phyloP scores from a whole-genome alignment of 805 yeast genomes.

The Isabelozyma gotoi region DNA sequence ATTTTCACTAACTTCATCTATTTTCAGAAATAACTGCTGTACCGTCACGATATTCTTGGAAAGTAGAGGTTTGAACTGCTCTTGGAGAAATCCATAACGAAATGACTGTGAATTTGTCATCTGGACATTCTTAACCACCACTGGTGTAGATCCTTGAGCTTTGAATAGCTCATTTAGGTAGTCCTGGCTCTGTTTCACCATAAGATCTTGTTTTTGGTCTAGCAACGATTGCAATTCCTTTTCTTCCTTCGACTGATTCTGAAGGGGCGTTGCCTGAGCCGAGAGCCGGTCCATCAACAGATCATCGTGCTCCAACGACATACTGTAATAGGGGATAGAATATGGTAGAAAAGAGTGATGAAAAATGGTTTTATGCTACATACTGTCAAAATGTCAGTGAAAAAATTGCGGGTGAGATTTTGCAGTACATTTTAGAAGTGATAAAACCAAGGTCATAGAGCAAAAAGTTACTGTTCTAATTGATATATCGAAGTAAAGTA shows the following conservation, averaged over 20 bases:
- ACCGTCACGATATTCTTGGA: constrained; percentile 37
- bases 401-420: no score
- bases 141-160: constrained; percentile 38
- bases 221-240: constrained; percentile 24
- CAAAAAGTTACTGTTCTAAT: no score
- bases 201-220: constrained; percentile 27
- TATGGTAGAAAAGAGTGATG: background rate
- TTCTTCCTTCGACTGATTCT: constrained; percentile 17
- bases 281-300: constrained; percentile 32
- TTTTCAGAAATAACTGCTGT: constrained; percentile 32
- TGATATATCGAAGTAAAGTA: no score
- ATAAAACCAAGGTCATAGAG: no score
- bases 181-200: constrained; percentile 31
- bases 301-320: constrained; percentile 29
- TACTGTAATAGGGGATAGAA: no score
- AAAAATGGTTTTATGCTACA: background rate
- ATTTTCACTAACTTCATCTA: constrained; percentile 46
- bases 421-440: no score
- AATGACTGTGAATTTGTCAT: constrained; percentile 48
- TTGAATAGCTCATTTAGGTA: constrained; percentile 33
- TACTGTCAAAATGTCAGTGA: no score
- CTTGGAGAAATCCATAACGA: constrained; percentile 43
- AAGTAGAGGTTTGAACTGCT: constrained; percentile 50
- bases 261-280: constrained; percentile 4
- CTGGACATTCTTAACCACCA: constrained; percentile 44